Evolutionary conservation across 2,329 filamentous ascomycete genomes (phyloP), one percentile per base, ranked within the genome.

Genomic region (Fusarium agapanthi): DNA sequence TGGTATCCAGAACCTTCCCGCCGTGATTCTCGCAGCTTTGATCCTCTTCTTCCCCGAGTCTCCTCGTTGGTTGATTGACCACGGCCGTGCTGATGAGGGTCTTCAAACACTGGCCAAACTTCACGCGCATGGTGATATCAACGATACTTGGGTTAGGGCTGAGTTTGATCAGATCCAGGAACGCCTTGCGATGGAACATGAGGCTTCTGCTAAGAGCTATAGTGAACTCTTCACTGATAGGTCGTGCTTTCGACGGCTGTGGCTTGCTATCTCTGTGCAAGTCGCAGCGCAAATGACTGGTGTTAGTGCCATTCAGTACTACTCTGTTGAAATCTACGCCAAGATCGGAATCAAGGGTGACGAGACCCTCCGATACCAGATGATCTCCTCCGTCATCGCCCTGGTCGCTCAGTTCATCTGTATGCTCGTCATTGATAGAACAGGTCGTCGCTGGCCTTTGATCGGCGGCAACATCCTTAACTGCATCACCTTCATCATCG

Each of bases 201-300:
- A 92, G 69, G 83, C 91, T 68, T 89, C 90, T 71, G 91, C 91
- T 7, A 92, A 92, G 80, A 64, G 57, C 5, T 93, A 92, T 79
- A 69, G 79, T 14, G 92, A 94, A 74, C 85, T 94, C 1, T 92
- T 94, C 82, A 88, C 81, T 18, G 72, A 78, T 60, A 81, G 79
- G 38, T 89, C 91, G 2, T 90, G 87, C 26, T 92, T 93, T 84
- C 90, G 92, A 30, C 88, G 92, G 24, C 84, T 94, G 15, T 90
- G 93, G 78, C 84, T 94, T 24, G 90, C 89, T 59, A 88, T 87
- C 75, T 86, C 91, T 1, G 83, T 93, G 3, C 92, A 94, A 79
- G 92, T 90, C 3, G 89, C 88, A 1, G 85, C 91, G 6, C 92
- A 94, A 77, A 93, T 94, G 91, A 94, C 92, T 0, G 92, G 92